Evolutionary conservation across 768 basidiomycete species (phyloP), one percentile per base, ranked within the genome.

Genomic region (Boletus tomentosulus): DNA sequence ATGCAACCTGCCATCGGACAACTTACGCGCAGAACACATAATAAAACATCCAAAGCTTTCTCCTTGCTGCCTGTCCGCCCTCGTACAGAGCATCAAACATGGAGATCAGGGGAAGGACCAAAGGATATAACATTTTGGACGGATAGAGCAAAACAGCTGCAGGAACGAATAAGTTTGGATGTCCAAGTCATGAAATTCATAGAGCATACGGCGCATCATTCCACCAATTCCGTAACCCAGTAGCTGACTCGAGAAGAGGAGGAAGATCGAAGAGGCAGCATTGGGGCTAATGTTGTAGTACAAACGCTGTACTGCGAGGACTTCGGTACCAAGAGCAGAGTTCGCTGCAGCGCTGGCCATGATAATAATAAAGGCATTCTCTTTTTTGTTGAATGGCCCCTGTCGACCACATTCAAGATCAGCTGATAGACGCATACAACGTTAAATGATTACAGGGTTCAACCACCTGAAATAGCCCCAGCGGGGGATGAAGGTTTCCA

Each of bases 311-410:
- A 81, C 80, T 4, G 80, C 79, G 28, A 82, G 66, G 11, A 82
- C 78, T 59, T 82, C 79, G 0, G 80, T 82, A 3, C 73, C 81
- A 27, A 82, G 73, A 1, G 81, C 81, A 0, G 77, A 76, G 53
- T 76, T 80, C 5, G 81, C 78, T 1, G 80, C 80, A 1, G 81
- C 78, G 53, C 76, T 76, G 27, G 80, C 62, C 81, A 82, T 82
- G 55, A 82, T 79, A 11, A 82, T 72, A 37, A 80, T 74, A 53
- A 82, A 79, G 0, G 79, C 78, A 65, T 80, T 79, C 62, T 82
- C 82, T 58, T 82, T 82, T 66, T 81, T 82, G 63, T 82, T 82
- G 62, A 81, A 82, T 3, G 81, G 79, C 1, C 75, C 73, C 80
- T 81, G 38, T 50, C 6, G 16, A 54, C 22, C 33, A 15, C 41